These are phyloP conservation scores for Scheffersomyces quercinus DNA, from an alignment of 1,139 yeast genomes.

Conservation along the genomic window DNA sequence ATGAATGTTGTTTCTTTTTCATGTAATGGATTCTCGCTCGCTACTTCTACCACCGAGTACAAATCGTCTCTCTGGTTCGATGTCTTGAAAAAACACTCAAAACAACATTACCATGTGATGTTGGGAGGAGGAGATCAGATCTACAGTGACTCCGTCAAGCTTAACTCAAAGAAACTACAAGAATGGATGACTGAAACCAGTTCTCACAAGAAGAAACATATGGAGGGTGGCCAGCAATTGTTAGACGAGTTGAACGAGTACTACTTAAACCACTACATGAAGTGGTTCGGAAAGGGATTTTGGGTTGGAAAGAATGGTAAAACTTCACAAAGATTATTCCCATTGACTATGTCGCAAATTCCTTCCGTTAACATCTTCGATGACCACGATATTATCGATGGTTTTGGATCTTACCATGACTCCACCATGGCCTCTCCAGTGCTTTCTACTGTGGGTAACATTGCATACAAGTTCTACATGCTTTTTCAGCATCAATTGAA, in stretches of 20 bases:
- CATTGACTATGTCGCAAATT: slow-evolving; percentile 75
- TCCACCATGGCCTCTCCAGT: slow-evolving; percentile 70
- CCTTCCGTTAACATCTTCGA: slow-evolving; percentile 86
- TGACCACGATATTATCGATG: slow-evolving; percentile 93
- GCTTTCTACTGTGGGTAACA: slow-evolving; percentile 68
- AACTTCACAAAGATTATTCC: slow-evolving; percentile 67
- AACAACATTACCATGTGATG: slow-evolving; percentile 84
- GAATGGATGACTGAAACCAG: slow-evolving; percentile 64
- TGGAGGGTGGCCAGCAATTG: slow-evolving; percentile 48
- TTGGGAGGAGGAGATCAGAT: slow-evolving; percentile 97
- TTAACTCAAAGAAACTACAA: slow-evolving; percentile 52
- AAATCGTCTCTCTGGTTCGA: slow-evolving; percentile 85
- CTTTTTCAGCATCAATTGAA: slow-evolving; percentile 84
- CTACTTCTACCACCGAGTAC: slow-evolving; percentile 64
- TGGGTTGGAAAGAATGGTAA: slow-evolving; percentile 72
- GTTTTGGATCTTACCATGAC: slow-evolving; percentile 85
- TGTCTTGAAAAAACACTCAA: slow-evolving; percentile 65
- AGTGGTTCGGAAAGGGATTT: slow-evolving; percentile 88
- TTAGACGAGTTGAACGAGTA: slow-evolving; percentile 57
- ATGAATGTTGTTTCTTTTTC: slow-evolving; percentile 84
- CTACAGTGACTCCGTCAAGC: slow-evolving; percentile 79
- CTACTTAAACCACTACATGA: slow-evolving; percentile 71
- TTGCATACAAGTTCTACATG: slow-evolving; percentile 85
- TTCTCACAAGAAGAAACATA: slow-evolving; percentile 41
- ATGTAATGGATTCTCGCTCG: slow-evolving; percentile 89